Percentiles rank a stretch among this genome's conserved stretches.
These are phyloP conservation scores for Pseudognaphalium luteoalbum DNA, from an alignment of 129 eudicot species.

Conservation along the genomic window DNA sequence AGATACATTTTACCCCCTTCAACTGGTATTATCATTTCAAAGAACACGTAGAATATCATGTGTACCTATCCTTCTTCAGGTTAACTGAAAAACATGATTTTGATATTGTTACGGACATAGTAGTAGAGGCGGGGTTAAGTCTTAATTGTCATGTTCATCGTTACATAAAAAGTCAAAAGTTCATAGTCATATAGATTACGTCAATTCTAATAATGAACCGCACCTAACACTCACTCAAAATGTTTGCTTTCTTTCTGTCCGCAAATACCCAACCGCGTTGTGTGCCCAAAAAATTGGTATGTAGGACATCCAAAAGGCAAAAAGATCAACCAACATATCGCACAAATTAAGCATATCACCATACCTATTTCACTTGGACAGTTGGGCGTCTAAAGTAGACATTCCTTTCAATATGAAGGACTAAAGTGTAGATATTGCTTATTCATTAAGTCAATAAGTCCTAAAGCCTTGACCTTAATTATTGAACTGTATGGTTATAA, in stretches of 20 bases:
- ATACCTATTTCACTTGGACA: not conserved
- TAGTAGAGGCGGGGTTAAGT: not conserved
- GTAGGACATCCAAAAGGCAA: slow-evolving; percentile 7
- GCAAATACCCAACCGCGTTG: not conserved
- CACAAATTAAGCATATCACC: not conserved
- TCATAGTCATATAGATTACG: not conserved
- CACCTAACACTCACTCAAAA: not conserved
- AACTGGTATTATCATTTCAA: not conserved
- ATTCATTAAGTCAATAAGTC: not conserved
- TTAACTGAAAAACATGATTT: no score
- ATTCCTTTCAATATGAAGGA: slow-evolving; percentile 1
- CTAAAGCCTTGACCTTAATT: not conserved
- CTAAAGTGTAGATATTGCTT: slow-evolving; percentile 16
- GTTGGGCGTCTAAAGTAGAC: not conserved
- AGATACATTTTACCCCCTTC: slow-evolving; percentile 16
- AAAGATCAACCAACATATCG: not conserved
- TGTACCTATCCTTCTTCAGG: no score
- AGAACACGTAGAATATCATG: not conserved
- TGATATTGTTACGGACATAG: no score
- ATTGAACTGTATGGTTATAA: not conserved
- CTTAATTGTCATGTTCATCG: no score
- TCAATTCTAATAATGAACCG: not conserved
- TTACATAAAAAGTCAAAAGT: not conserved
- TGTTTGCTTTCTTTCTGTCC: not conserved
- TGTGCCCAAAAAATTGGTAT: slow-evolving; percentile 2